Evolutionary conservation across 2,329 filamentous ascomycete genomes (phyloP).

Genomic region (Trichoderma sp.): DNA sequence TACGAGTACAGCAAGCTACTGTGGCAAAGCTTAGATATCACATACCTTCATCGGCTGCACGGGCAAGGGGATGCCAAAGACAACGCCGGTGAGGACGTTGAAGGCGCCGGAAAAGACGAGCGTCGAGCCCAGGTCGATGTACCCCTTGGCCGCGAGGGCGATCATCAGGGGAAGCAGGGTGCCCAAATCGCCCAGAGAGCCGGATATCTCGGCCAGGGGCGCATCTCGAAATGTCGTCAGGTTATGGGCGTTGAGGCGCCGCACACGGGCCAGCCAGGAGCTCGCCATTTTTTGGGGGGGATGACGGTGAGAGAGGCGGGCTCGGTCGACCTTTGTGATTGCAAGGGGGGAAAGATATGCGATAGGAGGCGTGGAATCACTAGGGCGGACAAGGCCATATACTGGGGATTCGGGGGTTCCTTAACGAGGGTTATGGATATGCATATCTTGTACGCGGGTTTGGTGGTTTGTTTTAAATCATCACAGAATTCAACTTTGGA

Average conservation of each 20-base stretch:
- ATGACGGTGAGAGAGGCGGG: background rate
- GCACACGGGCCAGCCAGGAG: slow-evolving; percentile 30
- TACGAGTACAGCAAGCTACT: background rate
- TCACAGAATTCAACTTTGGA: background rate
- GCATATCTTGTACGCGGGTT: background rate
- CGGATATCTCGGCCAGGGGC: slow-evolving; percentile 72
- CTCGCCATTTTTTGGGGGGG: slow-evolving; percentile 21
- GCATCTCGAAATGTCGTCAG: slow-evolving; percentile 44
- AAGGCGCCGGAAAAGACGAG: slow-evolving; percentile 84
- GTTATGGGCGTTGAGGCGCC: slow-evolving; percentile 45
- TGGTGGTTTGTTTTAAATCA: background rate
- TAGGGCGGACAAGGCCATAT: background rate
- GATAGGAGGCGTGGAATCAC: background rate
- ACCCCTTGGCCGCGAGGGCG: slow-evolving; percentile 72
- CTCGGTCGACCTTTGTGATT: background rate
- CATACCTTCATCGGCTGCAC: slow-evolving; percentile 79
- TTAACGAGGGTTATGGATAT: background rate
- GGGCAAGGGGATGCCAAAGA: slow-evolving; percentile 85
- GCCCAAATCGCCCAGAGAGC: slow-evolving; percentile 81
- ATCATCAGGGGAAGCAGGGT: slow-evolving; percentile 88
- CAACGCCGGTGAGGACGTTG: slow-evolving; percentile 76
- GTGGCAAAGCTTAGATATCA: background rate
- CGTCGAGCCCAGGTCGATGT: slow-evolving; percentile 78
- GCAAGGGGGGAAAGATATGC: background rate
- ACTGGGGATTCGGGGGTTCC: background rate